Percentiles rank a stretch among this genome's conserved stretches.
phyloP scores from a whole-genome alignment of 345 rosid genomes.

The Ricinus communis region DNA sequence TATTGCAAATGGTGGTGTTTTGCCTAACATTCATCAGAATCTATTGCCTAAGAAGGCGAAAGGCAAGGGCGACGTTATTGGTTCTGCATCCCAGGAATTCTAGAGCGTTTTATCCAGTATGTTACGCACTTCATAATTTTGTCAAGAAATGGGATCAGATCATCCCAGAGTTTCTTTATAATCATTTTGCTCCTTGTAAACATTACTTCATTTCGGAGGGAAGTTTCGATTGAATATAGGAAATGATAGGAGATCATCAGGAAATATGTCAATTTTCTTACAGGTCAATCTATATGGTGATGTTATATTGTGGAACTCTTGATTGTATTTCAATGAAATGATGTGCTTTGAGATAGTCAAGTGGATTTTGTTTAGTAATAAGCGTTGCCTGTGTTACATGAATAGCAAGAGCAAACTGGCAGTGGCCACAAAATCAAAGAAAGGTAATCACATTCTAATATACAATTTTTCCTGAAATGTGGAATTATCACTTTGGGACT shows the following conservation, averaged over 20 bases:
- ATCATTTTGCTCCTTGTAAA: too few relatives aligned
- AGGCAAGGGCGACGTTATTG: conserved; percentile 16
- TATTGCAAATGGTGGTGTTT: conserved; percentile 20
- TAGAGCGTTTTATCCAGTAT: neutral
- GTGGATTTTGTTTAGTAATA: neutral
- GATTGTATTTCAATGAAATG: neutral
- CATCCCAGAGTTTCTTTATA: neutral
- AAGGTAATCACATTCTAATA: too few relatives aligned
- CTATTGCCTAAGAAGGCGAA: conserved; percentile 17
- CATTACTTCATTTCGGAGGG: neutral
- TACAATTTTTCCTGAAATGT: too few relatives aligned
- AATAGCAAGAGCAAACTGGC: too few relatives aligned
- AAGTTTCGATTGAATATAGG: neutral
- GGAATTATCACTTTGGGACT: too few relatives aligned
- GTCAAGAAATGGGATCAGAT: neutral
- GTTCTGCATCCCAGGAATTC: conserved; percentile 21
- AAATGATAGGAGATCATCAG: too few relatives aligned
- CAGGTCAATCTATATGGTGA: neutral
- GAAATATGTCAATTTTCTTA: neutral
- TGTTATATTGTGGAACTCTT: neutral
- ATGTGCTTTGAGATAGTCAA: neutral
- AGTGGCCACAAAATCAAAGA: too few relatives aligned
- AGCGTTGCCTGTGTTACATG: neutral
- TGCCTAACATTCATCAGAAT: conserved; percentile 15
- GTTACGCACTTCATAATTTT: neutral